Conservation (phyloP, 2,329 filamentous ascomycete genomes). For the Hypoxylon sp. region DNA sequence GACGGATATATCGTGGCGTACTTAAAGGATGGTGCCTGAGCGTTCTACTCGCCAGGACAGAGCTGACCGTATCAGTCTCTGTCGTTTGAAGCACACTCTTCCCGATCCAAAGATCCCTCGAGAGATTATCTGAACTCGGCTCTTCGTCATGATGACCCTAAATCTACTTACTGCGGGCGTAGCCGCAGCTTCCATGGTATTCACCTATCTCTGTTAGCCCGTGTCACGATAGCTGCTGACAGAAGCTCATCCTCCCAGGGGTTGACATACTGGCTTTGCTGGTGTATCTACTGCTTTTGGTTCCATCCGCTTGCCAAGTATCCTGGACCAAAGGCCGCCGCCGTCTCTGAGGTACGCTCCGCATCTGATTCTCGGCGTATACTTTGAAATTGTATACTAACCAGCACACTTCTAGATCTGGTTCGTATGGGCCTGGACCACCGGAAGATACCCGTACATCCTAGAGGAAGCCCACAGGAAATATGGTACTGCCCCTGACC, state of each 20-base stretch:
- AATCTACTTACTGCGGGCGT: conserved; percentile 1
- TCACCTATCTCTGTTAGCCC: neutral
- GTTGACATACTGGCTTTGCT: conserved; percentile 24
- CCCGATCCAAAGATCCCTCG: neutral
- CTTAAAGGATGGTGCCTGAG: neutral
- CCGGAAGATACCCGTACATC: conserved; percentile 34
- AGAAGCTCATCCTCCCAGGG: conserved; percentile 6
- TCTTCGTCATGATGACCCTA: conserved; percentile 7
- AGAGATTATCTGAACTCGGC: neutral
- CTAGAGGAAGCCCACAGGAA: conserved; percentile 36
- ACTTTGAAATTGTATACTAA: neutral
- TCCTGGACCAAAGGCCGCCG: conserved; percentile 40
- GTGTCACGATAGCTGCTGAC: neutral
- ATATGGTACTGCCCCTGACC: conserved; percentile 32
- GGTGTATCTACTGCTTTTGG: conserved; percentile 38
- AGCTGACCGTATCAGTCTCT: neutral
- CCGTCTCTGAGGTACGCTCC: conserved; percentile 36
- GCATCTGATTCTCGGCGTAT: neutral
- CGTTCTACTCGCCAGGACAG: neutral
- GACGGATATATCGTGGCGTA: neutral
- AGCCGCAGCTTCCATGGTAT: conserved; percentile 8
- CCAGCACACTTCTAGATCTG: conserved; percentile 28
- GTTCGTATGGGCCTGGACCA: conserved; percentile 34
- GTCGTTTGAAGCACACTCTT: neutral
- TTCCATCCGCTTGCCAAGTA: conserved; percentile 43